Conservation (phyloP, 2,329 filamentous ascomycete species). For the Cladorrhinum sp. region DNA sequence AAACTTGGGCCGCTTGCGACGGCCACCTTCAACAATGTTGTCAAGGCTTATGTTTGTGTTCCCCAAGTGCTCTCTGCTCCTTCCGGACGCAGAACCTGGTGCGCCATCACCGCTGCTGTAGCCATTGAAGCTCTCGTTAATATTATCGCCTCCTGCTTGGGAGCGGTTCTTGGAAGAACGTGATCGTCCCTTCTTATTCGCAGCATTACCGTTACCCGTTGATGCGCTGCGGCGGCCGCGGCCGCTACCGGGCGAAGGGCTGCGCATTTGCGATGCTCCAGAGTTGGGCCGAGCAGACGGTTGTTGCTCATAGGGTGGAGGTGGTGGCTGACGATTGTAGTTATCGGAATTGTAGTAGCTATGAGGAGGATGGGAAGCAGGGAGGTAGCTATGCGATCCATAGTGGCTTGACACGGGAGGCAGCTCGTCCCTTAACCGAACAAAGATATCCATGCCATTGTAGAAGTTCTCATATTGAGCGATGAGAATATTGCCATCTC, state of each 20-base stretch:
- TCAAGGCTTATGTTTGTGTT: conserved; percentile 97
- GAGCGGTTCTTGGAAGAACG: conserved; percentile 64
- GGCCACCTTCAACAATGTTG: conserved; percentile 95
- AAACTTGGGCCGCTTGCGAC: conserved; percentile 90
- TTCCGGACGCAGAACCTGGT: conserved; percentile 71
- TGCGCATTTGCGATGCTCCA: conserved; percentile 51
- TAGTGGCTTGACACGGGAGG: conserved; percentile 52
- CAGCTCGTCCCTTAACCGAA: conserved; percentile 71
- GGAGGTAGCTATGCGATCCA: conserved; percentile 42
- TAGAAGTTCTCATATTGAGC: conserved; percentile 93
- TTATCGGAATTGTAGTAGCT: conserved; percentile 55
- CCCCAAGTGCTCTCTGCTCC: conserved; percentile 79
- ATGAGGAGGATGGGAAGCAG: conserved; percentile 45
- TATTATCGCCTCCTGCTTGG: conserved; percentile 54
- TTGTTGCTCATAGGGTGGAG: conserved; percentile 61
- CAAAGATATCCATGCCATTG: conserved; percentile 89
- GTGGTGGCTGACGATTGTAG: conserved; percentile 45
- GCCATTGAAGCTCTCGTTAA: conserved; percentile 64
- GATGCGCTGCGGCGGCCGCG: conserved; percentile 76
- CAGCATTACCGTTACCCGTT: conserved; percentile 49
- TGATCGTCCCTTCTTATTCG: conserved; percentile 63
- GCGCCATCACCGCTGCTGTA: conserved; percentile 88
- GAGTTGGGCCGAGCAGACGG: not conserved
- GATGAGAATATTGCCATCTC: conserved; percentile 84
- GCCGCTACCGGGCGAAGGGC: conserved; percentile 67